phyloP scores from a whole-genome alignment of 768 basidiomycete species.

The Trametopsis cervina region DNA sequence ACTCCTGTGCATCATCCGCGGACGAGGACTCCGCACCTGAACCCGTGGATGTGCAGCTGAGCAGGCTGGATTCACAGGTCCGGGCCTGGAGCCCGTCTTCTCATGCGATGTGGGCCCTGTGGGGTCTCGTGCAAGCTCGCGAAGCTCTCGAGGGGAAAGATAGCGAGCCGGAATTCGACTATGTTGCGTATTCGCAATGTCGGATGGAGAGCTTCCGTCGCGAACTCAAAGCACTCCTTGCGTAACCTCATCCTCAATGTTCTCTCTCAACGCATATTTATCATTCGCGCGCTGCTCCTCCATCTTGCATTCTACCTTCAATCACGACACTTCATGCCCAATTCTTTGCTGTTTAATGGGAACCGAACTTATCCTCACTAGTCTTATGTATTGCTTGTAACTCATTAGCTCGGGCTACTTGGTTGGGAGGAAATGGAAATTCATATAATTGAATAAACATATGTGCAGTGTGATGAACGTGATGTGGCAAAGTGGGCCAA shows the following conservation, averaged over 20 bases:
- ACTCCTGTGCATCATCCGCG: conserved; percentile 26
- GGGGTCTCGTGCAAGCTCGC: conserved; percentile 89
- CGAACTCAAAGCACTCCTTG: conserved; percentile 33
- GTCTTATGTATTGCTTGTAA: too few relatives aligned
- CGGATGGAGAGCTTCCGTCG: conserved; percentile 59
- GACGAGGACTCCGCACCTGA: conserved; percentile 18
- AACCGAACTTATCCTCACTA: too few relatives aligned
- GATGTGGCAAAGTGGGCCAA: conserved; percentile 21
- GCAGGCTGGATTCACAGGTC: conserved; percentile 71
- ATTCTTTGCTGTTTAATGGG: too few relatives aligned
- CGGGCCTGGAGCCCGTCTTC: conserved; percentile 84
- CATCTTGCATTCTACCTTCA: neutral
- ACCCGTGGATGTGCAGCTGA: conserved; percentile 38
- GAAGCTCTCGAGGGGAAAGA: conserved; percentile 59
- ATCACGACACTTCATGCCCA: too few relatives aligned
- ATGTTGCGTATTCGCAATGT: conserved; percentile 71
- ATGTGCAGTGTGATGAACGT: conserved; percentile 17
- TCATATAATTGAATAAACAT: conserved; percentile 28
- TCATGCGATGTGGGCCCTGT: conserved; percentile 90
- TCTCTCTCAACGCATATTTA: neutral
- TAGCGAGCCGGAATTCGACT: conserved; percentile 78
- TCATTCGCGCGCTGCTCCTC: too few relatives aligned
- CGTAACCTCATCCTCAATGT: neutral
- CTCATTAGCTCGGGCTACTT: too few relatives aligned
- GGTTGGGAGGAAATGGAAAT: too few relatives aligned